Evolutionary conservation across 768 basidiomycete genomes (phyloP).

Genomic region (Zangia roseola): DNA sequence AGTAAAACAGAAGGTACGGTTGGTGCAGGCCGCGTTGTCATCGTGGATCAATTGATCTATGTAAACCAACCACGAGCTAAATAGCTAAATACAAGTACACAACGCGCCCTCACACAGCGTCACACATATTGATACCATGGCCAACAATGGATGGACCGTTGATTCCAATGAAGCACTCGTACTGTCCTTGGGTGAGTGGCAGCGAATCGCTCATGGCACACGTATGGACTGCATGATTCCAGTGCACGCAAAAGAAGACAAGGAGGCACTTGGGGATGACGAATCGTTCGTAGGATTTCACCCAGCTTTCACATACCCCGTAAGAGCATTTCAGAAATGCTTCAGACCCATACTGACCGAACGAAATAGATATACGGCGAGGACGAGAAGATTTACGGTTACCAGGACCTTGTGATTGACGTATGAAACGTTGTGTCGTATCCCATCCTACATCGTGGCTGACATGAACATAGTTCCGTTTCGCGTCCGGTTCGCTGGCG

Average conservation of each 20-base stretch:
- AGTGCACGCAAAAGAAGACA: constrained; percentile 76
- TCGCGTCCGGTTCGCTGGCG: constrained; percentile 83
- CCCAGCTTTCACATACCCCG: constrained; percentile 93
- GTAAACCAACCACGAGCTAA: neutral
- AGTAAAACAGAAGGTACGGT: constrained; percentile 26
- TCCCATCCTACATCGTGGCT: neutral
- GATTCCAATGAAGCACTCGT: constrained; percentile 77
- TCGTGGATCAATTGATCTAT: constrained; percentile 8
- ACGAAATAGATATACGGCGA: constrained; percentile 82
- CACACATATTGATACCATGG: constrained; percentile 15
- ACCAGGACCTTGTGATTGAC: constrained; percentile 78
- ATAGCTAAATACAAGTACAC: constrained; percentile 23
- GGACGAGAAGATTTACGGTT: constrained; percentile 95
- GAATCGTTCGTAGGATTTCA: constrained; percentile 70
- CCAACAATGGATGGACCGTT: constrained; percentile 61
- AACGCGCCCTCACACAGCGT: constrained; percentile 26
- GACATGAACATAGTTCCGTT: constrained; percentile 54
- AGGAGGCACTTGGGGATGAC: constrained; percentile 50
- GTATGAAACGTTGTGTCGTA: constrained; percentile 45
- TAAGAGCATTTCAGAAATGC: constrained; percentile 35
- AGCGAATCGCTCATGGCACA: neutral
- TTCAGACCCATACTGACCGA: constrained; percentile 5
- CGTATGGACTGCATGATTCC: neutral
- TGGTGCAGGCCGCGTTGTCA: constrained; percentile 26
- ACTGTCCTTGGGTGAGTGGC: constrained; percentile 64